Percentiles rank a stretch among this genome's conserved stretches.
Conservation (phyloP, 208 protist species). For the Leptomonas seymouri region DNA sequence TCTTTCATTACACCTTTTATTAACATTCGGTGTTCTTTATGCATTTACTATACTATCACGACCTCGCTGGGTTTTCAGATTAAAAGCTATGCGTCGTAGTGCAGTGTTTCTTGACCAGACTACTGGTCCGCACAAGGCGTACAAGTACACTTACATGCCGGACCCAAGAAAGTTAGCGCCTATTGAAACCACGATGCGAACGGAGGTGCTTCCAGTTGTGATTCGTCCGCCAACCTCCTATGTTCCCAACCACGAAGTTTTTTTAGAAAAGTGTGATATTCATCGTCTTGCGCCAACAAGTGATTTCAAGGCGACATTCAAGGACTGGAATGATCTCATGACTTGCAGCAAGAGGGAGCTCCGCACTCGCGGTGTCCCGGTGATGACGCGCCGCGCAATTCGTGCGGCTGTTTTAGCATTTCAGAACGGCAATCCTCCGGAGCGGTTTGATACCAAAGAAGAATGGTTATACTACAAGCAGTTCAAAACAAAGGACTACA, state of each 20-base stretch:
- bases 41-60: conserved; percentile 5
- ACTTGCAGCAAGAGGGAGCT: conserved; percentile 85
- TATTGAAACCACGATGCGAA: conserved; percentile 81
- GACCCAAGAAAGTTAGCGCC: conserved; percentile 91
- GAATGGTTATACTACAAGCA: conserved; percentile 93
- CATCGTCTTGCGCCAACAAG: conserved; percentile 81
- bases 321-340: conserved; percentile 93
- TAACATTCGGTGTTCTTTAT: too few species aligned
- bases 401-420: conserved; percentile 76
- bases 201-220: conserved; percentile 80
- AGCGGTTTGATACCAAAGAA: conserved; percentile 90
- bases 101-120: conserved; percentile 73
- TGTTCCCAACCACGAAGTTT: conserved; percentile 89
- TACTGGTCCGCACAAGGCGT: conserved; percentile 85
- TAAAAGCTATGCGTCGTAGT: conserved; percentile 26
- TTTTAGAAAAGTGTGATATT: conserved; percentile 87
- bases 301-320: conserved; percentile 90
- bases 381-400: conserved; percentile 76
- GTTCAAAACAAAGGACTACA: conserved; percentile 91
- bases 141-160: conserved; percentile 94
- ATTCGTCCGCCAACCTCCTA: conserved; percentile 87
- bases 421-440: conserved; percentile 87
- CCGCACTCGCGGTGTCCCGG: conserved; percentile 75
- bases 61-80: background rate
- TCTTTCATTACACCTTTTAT: background rate